A percentile compares a stretch with the other conserved stretches of the same genome.
phyloP scores from a whole-genome alignment of 805 yeast genomes.

The Starmerella geochares region DNA sequence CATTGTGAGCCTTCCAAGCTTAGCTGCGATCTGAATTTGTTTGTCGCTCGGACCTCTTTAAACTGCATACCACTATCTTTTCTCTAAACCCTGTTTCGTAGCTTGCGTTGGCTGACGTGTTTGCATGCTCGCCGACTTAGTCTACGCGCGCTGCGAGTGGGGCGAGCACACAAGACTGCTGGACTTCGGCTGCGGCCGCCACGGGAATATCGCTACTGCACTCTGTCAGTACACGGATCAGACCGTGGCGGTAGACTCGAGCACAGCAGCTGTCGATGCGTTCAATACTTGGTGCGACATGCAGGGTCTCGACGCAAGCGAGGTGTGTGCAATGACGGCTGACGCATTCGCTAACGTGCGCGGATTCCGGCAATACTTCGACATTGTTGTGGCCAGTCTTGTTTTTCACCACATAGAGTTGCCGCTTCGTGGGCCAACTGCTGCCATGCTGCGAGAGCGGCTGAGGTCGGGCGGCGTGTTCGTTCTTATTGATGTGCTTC shows the following conservation, averaged over 20 bases:
- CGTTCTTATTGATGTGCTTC: slow-evolving; percentile 11
- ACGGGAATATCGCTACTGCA: slow-evolving; percentile 12
- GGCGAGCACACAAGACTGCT: slow-evolving; percentile 3
- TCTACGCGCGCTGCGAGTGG: slow-evolving; percentile 5
- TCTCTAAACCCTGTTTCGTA: no score
- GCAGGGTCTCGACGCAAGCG: slow-evolving; percentile 14
- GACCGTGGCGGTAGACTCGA: slow-evolving; percentile 13
- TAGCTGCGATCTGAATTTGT: no score
- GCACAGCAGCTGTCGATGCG: slow-evolving; percentile 8
- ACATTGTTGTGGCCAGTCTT: slow-evolving; percentile 15
- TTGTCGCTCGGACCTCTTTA: no score
- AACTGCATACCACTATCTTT: neutral
- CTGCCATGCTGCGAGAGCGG: neutral
- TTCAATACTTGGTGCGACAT: slow-evolving; percentile 9
- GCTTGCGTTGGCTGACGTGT: no score
- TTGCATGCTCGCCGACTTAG: slow-evolving; percentile 5
- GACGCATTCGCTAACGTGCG: neutral
- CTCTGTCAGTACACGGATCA: slow-evolving; percentile 7
- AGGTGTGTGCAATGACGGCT: slow-evolving; percentile 7
- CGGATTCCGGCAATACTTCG: slow-evolving; percentile 3
- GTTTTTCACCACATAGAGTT: slow-evolving; percentile 17
- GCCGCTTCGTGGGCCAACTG: neutral
- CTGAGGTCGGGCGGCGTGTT: slow-evolving; percentile 13
- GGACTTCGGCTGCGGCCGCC: slow-evolving; percentile 22
- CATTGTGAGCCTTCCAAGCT: no score